Base-by-base conservation (phyloP, 768 basidiomycete genomes). In the Tephrocybe sp. region DNA sequence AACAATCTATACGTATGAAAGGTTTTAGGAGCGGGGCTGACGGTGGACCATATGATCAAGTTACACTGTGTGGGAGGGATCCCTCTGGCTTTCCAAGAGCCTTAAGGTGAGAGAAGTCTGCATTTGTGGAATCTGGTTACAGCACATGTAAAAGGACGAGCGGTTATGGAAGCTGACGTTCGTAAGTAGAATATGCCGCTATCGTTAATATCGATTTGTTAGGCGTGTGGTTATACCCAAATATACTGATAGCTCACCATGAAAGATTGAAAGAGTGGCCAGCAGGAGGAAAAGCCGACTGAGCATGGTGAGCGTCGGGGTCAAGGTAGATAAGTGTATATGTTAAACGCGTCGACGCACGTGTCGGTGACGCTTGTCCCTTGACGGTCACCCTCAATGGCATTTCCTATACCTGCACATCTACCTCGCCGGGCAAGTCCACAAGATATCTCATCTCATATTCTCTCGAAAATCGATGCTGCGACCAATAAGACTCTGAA, bases 111-210 rank as follows among this genome's bases (percentile, higher is more conserved):
- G 89, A 87, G 42, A 89, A 67, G 64, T 92, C 90, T 92, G 36
- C 50, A 18, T 46, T 51, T 22, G 38, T n/a, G 49, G 41, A 37
- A 19, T 41, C 26, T 34, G 38, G 13, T 54, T 26, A 12, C n/a
- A 26, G 41, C 44, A 37, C 11, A 50, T 38, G 45, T n/a, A n/a
- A 32, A 22, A 11, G 30, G n/a, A 22, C 32, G 26, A 38, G 24
- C 9, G 28, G 35, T 24, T 36, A 13, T 32, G 39, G 35, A 8
- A 15, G 73, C 86, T 62, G 46, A 85, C 89, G 81, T 72, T 91
- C 87, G 64, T 89, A 91, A 2, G 85, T 81, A 15, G 90, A 90
- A 64, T 82, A 91, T 16, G 87, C 86, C 37, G 87, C 89, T 91
- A 59, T n/a, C n/a, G n/a, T n/a, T 4, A 55, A 51, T 35, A 16